Conservation (phyloP, 1,139 yeast genomes). For the Blastobotrys raffinosifermentans region DNA sequence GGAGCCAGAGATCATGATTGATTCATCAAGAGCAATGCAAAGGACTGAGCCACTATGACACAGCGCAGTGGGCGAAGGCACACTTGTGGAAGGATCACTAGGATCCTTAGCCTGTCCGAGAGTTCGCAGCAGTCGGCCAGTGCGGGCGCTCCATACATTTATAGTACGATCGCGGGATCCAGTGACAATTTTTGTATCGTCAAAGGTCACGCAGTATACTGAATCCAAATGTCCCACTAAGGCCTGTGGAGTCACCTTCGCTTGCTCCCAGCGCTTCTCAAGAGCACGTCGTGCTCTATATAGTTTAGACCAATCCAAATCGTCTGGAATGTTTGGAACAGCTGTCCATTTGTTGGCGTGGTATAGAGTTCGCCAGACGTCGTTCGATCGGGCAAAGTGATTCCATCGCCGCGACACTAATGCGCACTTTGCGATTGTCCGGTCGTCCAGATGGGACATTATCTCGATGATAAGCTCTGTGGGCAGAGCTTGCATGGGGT, state of each 20-base stretch:
- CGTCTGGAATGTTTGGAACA: slow-evolving; percentile 11
- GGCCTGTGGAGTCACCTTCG: slow-evolving; percentile 20
- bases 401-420: slow-evolving; percentile 26
- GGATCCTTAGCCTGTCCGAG: slow-evolving; percentile 17
- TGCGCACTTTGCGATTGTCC: slow-evolving; percentile 19
- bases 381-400: slow-evolving; percentile 17
- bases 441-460: slow-evolving; percentile 19
- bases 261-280: slow-evolving; percentile 29
- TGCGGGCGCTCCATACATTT: slow-evolving; percentile 31
- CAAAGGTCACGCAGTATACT: slow-evolving; percentile 35
- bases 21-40: slow-evolving; percentile 30
- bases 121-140: slow-evolving; percentile 24
- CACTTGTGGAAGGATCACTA: not conserved
- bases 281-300: slow-evolving; percentile 25
- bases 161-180: slow-evolving; percentile 35
- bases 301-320: slow-evolving; percentile 24
- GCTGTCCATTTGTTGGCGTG: slow-evolving; percentile 20
- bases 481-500: slow-evolving; percentile 25
- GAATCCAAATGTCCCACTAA: slow-evolving; percentile 33
- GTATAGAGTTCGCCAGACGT: slow-evolving; percentile 27
- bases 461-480: slow-evolving; percentile 24
- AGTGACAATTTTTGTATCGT: slow-evolving; percentile 29
- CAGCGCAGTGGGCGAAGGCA: not conserved
- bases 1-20: slow-evolving; percentile 34
- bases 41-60: slow-evolving; percentile 33